Conservation (phyloP, 495 filamentous ascomycete species). For the Penicillium cinerascens region DNA sequence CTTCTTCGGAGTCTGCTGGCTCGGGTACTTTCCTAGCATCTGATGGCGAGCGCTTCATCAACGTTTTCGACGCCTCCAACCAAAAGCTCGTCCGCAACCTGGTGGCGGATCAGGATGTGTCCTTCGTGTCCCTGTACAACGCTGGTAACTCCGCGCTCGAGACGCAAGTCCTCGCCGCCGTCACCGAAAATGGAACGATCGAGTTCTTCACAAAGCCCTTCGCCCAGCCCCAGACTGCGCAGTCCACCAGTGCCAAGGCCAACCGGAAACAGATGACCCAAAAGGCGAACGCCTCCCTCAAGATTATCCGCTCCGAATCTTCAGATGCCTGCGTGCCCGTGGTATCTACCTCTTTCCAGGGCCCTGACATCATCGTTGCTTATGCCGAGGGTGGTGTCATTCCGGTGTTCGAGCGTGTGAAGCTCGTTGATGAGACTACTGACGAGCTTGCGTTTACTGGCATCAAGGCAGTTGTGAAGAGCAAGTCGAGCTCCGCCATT, state of each 20-base stretch:
- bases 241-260: constrained; percentile 40
- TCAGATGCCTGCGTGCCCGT: constrained; percentile 41
- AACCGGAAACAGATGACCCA: constrained; percentile 48
- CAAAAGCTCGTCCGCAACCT: constrained; percentile 48
- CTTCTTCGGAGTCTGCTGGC: constrained; percentile 31
- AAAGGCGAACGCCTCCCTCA: constrained; percentile 48
- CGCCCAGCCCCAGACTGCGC: constrained; percentile 28
- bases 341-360: constrained; percentile 47
- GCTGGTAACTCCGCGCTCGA: constrained; percentile 19
- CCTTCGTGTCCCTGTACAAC: constrained; percentile 33
- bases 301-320: constrained; percentile 46
- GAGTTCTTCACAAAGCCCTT: constrained; percentile 58
- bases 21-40: constrained; percentile 43
- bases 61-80: constrained; percentile 46
- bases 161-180: constrained; percentile 45
- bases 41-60: constrained; percentile 55
- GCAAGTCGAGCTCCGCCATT: constrained; percentile 42
- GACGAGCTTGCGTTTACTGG: constrained; percentile 47
- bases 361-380: constrained; percentile 45
- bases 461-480: constrained; percentile 42
- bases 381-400: constrained; percentile 56
- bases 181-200: constrained; percentile 53
- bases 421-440: constrained; percentile 48
- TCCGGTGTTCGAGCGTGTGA: constrained; percentile 52
- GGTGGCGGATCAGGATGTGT: constrained; percentile 51